phyloP scores from a whole-genome alignment of 495 filamentous ascomycete genomes.

The Podospora pseudopauciseta region DNA sequence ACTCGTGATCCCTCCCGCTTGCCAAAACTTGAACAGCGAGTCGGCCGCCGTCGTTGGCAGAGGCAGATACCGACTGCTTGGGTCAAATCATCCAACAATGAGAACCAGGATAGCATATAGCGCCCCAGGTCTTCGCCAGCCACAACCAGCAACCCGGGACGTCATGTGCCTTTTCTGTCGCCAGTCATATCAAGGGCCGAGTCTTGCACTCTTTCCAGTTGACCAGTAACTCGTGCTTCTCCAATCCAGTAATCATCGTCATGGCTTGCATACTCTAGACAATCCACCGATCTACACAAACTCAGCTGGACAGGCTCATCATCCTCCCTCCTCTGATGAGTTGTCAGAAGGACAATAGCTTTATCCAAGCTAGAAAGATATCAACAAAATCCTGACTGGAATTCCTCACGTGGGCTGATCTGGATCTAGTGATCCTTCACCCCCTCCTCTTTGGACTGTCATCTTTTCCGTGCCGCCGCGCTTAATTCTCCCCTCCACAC shows the following conservation, averaged over 20 bases:
- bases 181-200: neutral
- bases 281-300: constrained; percentile 9
- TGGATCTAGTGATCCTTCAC: neutral
- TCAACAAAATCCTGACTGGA: neutral
- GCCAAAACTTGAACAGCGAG: neutral
- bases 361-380: neutral
- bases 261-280: neutral
- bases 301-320: constrained; percentile 13
- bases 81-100: constrained; percentile 1
- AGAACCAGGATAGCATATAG: neutral
- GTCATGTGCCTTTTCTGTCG: constrained; percentile 10
- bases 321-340: constrained; percentile 6
- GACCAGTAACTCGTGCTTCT: constrained; percentile 4
- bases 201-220: neutral
- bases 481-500: neutral
- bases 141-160: neutral
- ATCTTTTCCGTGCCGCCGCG: constrained; percentile 1
- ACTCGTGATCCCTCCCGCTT: neutral
- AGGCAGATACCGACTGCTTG: constrained; percentile 3
- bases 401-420: neutral
- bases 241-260: neutral
- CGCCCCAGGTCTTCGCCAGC: neutral
- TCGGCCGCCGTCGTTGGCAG: neutral
- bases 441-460: neutral
- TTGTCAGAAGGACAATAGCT: neutral